Percentiles rank a stretch among this genome's conserved stretches.
Evolutionary conservation across 1,284 basidiomycete genomes (phyloP).

Genomic region (Sporisorium exsertum): DNA sequence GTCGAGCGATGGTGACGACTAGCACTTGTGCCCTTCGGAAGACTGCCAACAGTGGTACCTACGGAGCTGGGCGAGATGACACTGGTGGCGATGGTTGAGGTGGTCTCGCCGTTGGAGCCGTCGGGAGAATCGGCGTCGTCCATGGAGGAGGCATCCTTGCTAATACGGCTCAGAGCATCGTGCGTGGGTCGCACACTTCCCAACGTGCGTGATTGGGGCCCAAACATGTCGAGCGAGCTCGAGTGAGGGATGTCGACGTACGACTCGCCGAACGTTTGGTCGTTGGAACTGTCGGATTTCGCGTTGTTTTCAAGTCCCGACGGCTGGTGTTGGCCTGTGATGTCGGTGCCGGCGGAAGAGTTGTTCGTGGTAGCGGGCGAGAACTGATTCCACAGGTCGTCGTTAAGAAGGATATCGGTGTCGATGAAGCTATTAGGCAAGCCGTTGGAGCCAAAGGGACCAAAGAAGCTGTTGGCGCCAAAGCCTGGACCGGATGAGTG

Average conservation of each 20-base stretch:
- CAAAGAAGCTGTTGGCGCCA: constrained; percentile 36
- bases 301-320: not conserved
- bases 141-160: constrained; percentile 47
- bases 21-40: constrained; percentile 27
- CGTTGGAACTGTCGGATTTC: constrained; percentile 8
- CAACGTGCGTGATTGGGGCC: constrained; percentile 33
- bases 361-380: constrained; percentile 30
- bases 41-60: constrained; percentile 40
- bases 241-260: constrained; percentile 51
- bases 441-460: constrained; percentile 34
- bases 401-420: constrained; percentile 56
- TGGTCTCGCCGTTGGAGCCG: constrained; percentile 52
- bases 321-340: constrained; percentile 13
- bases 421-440: constrained; percentile 55
- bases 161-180: constrained; percentile 32
- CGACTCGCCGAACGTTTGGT: constrained; percentile 36
- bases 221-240: constrained; percentile 38
- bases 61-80: constrained; percentile 48
- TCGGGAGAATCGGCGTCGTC: constrained; percentile 55
- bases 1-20: constrained; percentile 38
- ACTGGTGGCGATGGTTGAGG: constrained; percentile 51
- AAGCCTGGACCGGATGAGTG: constrained; percentile 8
- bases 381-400: constrained; percentile 54
- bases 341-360: constrained; percentile 16
- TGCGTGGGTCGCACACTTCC: constrained; percentile 22